Evolutionary conservation across 768 basidiomycete species (phyloP).

Genomic region (Boletus huronensis): DNA sequence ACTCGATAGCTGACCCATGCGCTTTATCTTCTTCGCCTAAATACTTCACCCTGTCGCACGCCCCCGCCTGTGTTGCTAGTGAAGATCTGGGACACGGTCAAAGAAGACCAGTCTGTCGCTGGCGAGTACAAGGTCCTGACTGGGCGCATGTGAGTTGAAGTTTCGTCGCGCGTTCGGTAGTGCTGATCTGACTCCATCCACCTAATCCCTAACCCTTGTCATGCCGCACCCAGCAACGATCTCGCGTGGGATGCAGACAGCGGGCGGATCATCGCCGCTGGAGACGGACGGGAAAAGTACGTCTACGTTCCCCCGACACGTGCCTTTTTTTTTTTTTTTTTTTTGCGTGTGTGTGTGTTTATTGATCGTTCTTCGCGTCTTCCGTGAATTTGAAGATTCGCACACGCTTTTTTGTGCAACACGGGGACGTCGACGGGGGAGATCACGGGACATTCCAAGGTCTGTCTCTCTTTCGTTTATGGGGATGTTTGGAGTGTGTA

Average conservation of each 20-base stretch:
- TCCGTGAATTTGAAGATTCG: slow-evolving; percentile 59
- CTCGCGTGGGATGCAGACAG: slow-evolving; percentile 96
- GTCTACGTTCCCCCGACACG: not conserved
- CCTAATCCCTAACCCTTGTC: not conserved
- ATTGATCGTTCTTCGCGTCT: not conserved
- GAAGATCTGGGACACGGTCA: slow-evolving; percentile 89
- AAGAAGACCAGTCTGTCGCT: slow-evolving; percentile 79
- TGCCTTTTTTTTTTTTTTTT: not conserved
- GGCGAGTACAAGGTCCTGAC: slow-evolving; percentile 74
- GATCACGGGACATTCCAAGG: slow-evolving; percentile 88
- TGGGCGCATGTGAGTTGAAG: slow-evolving; percentile 57
- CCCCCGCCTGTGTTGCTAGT: slow-evolving; percentile 41
- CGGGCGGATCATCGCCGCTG: slow-evolving; percentile 92
- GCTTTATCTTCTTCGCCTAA: not conserved
- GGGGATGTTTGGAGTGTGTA: not conserved
- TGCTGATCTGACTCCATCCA: not conserved
- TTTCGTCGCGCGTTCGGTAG: not conserved
- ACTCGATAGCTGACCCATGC: not conserved
- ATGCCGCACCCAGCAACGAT: slow-evolving; percentile 63
- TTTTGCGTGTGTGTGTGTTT: not conserved
- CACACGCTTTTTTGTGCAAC: slow-evolving; percentile 80
- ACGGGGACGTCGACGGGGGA: slow-evolving; percentile 83
- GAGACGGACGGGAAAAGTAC: slow-evolving; percentile 88
- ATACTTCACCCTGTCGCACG: too few relatives aligned
- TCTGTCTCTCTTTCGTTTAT: slow-evolving; percentile 20